Base-by-base conservation (phyloP, 2,329 filamentous ascomycete species). In the Cercospora brassicicola region DNA sequence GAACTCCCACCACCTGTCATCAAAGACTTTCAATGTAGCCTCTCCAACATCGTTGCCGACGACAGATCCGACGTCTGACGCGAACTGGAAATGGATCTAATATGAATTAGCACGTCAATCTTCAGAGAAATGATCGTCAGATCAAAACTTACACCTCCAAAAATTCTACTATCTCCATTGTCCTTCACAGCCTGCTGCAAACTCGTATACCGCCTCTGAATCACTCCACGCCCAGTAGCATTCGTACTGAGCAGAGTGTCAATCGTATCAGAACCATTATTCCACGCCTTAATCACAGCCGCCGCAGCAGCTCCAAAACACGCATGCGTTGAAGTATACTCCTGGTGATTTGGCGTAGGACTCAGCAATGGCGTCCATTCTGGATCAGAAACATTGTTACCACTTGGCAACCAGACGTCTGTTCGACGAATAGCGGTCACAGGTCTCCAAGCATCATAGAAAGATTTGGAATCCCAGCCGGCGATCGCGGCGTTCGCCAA, bases 401-500 rank as follows among this genome's bases (percentile, higher is more conserved):
- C 67, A 42, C 71, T 74, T n/a, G 72, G 56, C 10, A 77, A 70
- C 67, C 69, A 77, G 6, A 71, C 39, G 7, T 66, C 68, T 3
- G 72, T 69, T 28, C 67, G 62, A 18, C 70, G 67, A 28, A 67
- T 69, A 28, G 76, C 73, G 5, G 74, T 63, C 7, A 76, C 66
- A 3, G 75, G 74, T 15, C 75, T 70, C 74, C 74, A 76, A 59
- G 68, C 48, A 65, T 76, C 73, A 59, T 73, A 75, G 64, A 65
- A 70, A 15, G 72, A 73, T 60, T 76, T 76, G 2, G 72, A 67
- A 56, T 76, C 69, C 73, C 74, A 76, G 23, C 68, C 65, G 10
- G 74, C 75, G 23, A 77, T 75, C 8, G 69, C 75, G 48, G 75
- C 75, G 59, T 77, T 77, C 20, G 74, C 72, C 15, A 76, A 68